phyloP scores from a whole-genome alignment of 768 basidiomycete genomes.

The Dioszegia crocea region DNA sequence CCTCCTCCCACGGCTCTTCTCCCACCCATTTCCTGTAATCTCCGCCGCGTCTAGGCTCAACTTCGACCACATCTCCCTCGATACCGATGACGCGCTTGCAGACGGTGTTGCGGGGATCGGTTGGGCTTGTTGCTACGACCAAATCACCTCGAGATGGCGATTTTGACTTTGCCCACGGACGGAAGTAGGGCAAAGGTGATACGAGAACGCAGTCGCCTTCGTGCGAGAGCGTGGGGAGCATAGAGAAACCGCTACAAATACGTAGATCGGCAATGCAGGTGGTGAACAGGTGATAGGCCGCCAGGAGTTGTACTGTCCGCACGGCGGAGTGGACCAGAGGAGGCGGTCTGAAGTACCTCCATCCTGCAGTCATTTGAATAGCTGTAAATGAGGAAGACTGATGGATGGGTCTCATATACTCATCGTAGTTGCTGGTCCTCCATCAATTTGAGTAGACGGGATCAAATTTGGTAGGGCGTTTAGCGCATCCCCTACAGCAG shows the following conservation, averaged over 20 bases:
- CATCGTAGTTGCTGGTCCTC: no score
- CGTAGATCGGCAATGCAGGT: constrained; percentile 41
- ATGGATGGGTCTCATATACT: no score
- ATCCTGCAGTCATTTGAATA: not conserved
- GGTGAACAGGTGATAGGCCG: constrained; percentile 36
- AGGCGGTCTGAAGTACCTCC: constrained; percentile 13
- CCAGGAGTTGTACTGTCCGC: constrained; percentile 28
- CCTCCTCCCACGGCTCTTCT: constrained; percentile 13
- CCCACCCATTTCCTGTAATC: constrained; percentile 18
- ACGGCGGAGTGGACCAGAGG: constrained; percentile 22
- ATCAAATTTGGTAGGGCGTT: not conserved
- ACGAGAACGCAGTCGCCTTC: constrained; percentile 45
- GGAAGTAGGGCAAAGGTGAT: constrained; percentile 44
- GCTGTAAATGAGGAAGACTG: no score
- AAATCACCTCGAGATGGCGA: constrained; percentile 65
- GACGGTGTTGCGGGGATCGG: constrained; percentile 62
- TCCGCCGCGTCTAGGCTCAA: constrained; percentile 62
- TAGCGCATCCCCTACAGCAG: no score
- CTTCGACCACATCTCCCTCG: constrained; percentile 80
- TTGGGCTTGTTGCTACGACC: constrained; percentile 66
- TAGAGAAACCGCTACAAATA: constrained; percentile 47
- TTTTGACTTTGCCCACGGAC: constrained; percentile 12
- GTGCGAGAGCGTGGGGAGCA: constrained; percentile 50
- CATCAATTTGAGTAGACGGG: not conserved
- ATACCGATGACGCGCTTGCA: constrained; percentile 89